Evolutionary conservation across 2,329 filamentous ascomycete genomes (phyloP), one percentile per base, ranked within the genome.

Genomic region (Pyrenophora teres): DNA sequence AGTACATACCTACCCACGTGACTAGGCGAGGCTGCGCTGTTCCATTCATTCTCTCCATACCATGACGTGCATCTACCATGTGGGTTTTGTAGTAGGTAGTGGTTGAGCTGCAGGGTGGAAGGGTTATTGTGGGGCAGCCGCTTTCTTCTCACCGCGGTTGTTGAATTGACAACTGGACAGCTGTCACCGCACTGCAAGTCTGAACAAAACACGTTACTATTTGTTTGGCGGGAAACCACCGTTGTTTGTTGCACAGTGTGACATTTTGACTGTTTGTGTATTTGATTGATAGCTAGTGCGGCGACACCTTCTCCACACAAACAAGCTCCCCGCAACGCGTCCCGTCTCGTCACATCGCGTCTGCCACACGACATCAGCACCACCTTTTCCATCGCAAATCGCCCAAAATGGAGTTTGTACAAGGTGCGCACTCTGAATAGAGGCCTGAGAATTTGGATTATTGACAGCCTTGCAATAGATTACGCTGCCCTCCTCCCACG

Each of bases 331-430:
- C 35, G 30, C 36, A 58, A 55, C 57, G 57, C 62, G 56, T 38
- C 18, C 16, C 35, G 45, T 50, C 59, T 56, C 57, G 56, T 46
- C 27, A 27, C 35, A 46, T 50, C 59, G 57, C 57, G 56, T 46
- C 27, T 32, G 27, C 31, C 53, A 54, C 53, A 54, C 57, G 47
- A 51, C 46, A 40, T 6, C 23, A 33, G 35, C 16, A 40, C 51
- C 30, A 27, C 12, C 32, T 53, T 19, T 13, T 35, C 48, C 45
- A n/a, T 40, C 52, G 59, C 51, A 50, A 41, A 46, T 23, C 37
- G 41, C 46, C 56, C 54, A 63, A 52, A 40, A 70, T 70, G 68
- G 66, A 70, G 9, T 60, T 68, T 23, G 52, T 70, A 52, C 68
- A 70, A 59, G 59, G 68, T 59, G 56, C 23, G 25, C 23, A 12